phyloP scores from a whole-genome alignment of 164 flowering plant genomes.

The Vitis cinerea region DNA sequence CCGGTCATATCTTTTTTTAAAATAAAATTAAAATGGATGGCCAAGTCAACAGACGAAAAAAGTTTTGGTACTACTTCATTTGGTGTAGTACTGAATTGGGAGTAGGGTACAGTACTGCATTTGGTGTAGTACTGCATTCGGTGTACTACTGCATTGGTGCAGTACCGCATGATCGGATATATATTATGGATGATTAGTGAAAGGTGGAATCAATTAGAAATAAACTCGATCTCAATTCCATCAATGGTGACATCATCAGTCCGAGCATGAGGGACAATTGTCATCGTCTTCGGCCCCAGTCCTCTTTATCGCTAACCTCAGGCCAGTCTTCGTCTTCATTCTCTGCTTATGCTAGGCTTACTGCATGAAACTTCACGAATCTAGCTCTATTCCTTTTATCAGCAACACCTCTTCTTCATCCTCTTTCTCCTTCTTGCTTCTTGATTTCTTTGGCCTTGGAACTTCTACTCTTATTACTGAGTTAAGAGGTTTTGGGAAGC shows the following conservation, averaged over 20 bases:
- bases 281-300: conserved; percentile 57
- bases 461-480: conserved; percentile 27
- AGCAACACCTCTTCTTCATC: conserved; percentile 55
- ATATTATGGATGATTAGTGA: too few species aligned
- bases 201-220: too few species aligned
- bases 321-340: conserved; percentile 28
- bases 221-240: conserved; percentile 34
- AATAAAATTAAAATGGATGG: too few species aligned
- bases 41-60: too few species aligned
- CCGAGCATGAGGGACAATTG: conserved; percentile 37
- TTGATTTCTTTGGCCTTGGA: conserved; percentile 43
- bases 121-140: too few species aligned
- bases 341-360: conserved; percentile 31
- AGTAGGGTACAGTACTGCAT: too few species aligned
- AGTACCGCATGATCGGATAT: too few species aligned
- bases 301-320: conserved; percentile 50
- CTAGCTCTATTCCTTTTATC: conserved; percentile 43
- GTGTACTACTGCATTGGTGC: too few species aligned
- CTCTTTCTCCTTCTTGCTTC: conserved; percentile 50
- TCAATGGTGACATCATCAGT: conserved; percentile 19
- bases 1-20: too few species aligned
- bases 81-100: too few species aligned
- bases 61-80: too few species aligned
- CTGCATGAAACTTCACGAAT: conserved; percentile 53
- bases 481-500: conserved; percentile 33